Base-by-base conservation (phyloP, 108 stramenopile genomes). In the Skeletonema menzelii region DNA sequence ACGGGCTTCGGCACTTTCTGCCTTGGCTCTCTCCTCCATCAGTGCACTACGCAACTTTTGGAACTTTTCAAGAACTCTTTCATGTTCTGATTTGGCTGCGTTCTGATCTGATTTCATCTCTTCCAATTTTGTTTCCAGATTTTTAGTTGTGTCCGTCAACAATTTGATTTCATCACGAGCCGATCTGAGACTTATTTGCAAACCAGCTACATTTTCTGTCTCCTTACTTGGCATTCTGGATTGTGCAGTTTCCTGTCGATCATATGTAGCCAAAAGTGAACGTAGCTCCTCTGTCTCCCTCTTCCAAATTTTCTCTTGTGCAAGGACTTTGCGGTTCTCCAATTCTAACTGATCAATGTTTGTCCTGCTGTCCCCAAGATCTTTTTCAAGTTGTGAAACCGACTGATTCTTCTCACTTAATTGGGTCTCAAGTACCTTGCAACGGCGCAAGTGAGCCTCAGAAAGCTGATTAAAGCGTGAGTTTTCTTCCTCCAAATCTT, bases 41-140 rank as follows among this genome's bases (percentile, higher is more conserved):
- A 92, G 71, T 2, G 90, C 91, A 30, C 88, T 81, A 56, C 87
- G 86, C 11, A 93, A 69, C 70, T 92, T 93, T 20, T 37, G 76
- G 73, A 92, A 92, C 58, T 96, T 94, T 37, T 91, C 87, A 53
- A 86, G 61, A 22, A 96, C 87, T 20, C 82, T 85, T 19, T 85
- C 78, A 53, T 85, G 89, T 68, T 87, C 86, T 19, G 64, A 34
- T 53, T 65, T 59, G 47, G 77, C 55, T 10, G 56, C 17, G 37
- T 66, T 38, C 15, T 63, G 69, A 27, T 85, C 67, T 22, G 59
- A 20, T 69, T 79, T 70, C 10, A 89, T 60, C 12, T 73, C 65
- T 65, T 83, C 79, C 35, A 86, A 73, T 32, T 55, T 73, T 12
- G 44, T 38, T 26, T 64, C 58, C 0, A 72, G 59, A 44, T 62